Conservation (phyloP, 768 basidiomycete species). For the Holtermanniella nyarrowii region DNA sequence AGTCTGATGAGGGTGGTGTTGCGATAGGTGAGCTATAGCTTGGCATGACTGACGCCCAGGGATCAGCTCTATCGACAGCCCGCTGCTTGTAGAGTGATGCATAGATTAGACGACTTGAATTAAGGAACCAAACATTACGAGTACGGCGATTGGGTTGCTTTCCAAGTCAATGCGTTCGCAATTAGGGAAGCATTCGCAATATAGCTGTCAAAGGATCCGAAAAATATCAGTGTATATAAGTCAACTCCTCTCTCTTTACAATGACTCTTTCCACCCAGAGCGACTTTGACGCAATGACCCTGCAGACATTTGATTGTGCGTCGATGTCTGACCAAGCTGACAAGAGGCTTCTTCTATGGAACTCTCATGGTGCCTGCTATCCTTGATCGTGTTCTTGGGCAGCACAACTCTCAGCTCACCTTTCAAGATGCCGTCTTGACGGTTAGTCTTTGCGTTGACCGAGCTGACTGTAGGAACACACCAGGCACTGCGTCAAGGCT, state of each 20-base stretch:
- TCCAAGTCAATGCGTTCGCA: too few species aligned
- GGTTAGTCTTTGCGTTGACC: constrained; percentile 44
- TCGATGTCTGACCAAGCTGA: too few species aligned
- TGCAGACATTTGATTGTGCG: too few species aligned
- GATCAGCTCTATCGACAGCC: constrained; percentile 34
- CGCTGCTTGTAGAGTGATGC: constrained; percentile 22
- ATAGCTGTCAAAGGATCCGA: too few species aligned
- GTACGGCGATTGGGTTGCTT: too few species aligned
- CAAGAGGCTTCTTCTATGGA: constrained; percentile 66
- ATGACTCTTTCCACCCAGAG: too few species aligned
- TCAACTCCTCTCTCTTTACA: too few species aligned
- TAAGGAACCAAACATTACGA: too few species aligned
- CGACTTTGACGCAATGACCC: too few species aligned
- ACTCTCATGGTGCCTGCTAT: constrained; percentile 82
- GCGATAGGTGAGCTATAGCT: constrained; percentile 52
- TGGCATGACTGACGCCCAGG: constrained; percentile 6
- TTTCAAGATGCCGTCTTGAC: constrained; percentile 64
- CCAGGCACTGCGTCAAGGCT: constrained; percentile 65
- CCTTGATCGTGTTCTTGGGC: constrained; percentile 61
- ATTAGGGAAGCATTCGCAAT: too few species aligned
- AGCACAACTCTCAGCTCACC: constrained; percentile 54
- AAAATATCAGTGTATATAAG: too few species aligned
- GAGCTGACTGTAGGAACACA: constrained; percentile 53
- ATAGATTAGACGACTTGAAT: too few species aligned
- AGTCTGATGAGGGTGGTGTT: constrained; percentile 85